Evolutionary conservation across 2,329 filamentous ascomycete genomes (phyloP), one percentile per base, ranked within the genome.

Genomic region (Fusarium graminum): DNA sequence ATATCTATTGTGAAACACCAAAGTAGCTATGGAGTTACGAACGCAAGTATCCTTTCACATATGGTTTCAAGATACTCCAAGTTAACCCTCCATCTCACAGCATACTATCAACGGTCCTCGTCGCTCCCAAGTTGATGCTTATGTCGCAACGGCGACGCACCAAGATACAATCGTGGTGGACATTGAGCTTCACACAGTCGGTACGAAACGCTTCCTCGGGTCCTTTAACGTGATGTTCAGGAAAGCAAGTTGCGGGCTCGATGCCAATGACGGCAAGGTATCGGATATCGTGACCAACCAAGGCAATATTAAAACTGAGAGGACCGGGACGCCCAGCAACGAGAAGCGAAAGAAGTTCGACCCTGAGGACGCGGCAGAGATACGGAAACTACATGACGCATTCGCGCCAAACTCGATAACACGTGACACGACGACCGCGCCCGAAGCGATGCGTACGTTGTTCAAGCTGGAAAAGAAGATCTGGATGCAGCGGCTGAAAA

Each of bases 381-480:
- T 4, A 4, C 14, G 17, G 3, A 25, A 34, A 3, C 17, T 62
- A n/a, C 42, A 49, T 32, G 11, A 26, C 12, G 44, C 13, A 19
- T n/a, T 12, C 2, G 32, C 14, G 6, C 61, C 61, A 14, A 13
- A 28, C 12, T 25, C 40, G 3, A 25, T 17, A 11, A 4, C 13
- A 5, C 25, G 29, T 17, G 16, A 28, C 26, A 32, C 2, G 9
- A n/a, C 12, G 13, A 12, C 17, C 3, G 11, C 12, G 10, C 9
- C 14, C 8, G 13, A 7, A 12, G 30, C 19, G 6, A 59, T 17
- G 29, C 14, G 7, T 3, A 52, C 28, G n/a, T 3, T 69, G 16
- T 60, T 85, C 70, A 68, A 68, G 36, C 77, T 97, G 43, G 94
- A 97, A 80, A 82, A 81, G 71, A 82, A 83, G 58, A 93, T 90